These are phyloP conservation scores for Mrakia hoshinonis DNA, from an alignment of 768 basidiomycete species.

Conservation along the genomic window DNA sequence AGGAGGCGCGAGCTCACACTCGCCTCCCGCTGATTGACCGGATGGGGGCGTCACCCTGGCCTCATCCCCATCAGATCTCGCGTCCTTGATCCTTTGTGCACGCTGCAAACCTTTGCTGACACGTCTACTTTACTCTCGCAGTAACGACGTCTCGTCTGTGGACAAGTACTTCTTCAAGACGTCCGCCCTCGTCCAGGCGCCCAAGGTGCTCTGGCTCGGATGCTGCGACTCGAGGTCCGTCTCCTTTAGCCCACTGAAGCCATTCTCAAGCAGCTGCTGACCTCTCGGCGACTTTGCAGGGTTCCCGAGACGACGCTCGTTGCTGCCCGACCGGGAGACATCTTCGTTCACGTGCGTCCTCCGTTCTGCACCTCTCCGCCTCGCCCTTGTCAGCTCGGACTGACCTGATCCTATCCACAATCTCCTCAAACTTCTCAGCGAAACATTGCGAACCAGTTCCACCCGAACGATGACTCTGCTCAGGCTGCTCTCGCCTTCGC, in stretches of 20 bases:
- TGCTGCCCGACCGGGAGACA: slow-evolving; percentile 29
- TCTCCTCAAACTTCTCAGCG: neutral
- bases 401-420: too few relatives aligned
- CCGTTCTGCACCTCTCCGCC: neutral
- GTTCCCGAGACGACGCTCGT: slow-evolving; percentile 29
- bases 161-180: slow-evolving; percentile 28
- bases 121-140: neutral
- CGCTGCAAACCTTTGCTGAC: neutral
- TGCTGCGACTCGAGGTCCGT: slow-evolving; percentile 28
- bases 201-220: slow-evolving; percentile 30
- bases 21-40: too few relatives aligned
- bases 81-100: neutral
- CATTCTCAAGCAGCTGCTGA: neutral
- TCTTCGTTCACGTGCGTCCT: slow-evolving; percentile 29
- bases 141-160: slow-evolving; percentile 21
- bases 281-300: neutral
- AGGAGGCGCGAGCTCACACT: too few relatives aligned
- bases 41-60: too few relatives aligned
- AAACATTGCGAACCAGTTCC: slow-evolving; percentile 31
- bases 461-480: slow-evolving; percentile 28
- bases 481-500: slow-evolving; percentile 25
- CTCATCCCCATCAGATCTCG: neutral
- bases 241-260: neutral
- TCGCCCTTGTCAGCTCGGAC: neutral
- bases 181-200: slow-evolving; percentile 24